Conservation (phyloP, 768 basidiomycete species). For the Trametes cubensis region DNA sequence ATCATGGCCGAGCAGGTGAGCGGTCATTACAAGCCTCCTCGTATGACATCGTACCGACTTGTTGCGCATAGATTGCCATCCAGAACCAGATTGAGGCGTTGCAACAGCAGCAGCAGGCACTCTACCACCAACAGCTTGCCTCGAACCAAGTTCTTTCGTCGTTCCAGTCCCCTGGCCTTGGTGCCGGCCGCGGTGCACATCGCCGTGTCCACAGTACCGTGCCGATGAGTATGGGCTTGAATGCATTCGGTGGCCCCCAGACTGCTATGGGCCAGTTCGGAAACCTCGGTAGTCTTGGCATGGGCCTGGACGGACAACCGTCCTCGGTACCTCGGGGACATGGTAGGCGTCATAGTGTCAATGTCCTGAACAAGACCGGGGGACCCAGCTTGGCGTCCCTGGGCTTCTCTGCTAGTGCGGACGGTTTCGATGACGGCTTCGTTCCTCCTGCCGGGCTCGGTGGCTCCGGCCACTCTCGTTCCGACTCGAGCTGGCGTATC, state of each 20-base stretch:
- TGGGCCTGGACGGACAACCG: conserved; percentile 62
- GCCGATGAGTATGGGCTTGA: conserved; percentile 56
- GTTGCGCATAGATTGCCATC: conserved; percentile 66
- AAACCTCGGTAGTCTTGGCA: conserved; percentile 51
- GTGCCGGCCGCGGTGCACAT: conserved; percentile 62
- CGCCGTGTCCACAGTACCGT: conserved; percentile 87
- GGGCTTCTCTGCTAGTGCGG: conserved; percentile 55
- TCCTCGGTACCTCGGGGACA: conserved; percentile 79
- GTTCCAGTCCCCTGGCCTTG: conserved; percentile 78
- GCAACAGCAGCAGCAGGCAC: conserved; percentile 87
- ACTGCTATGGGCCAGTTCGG: conserved; percentile 72
- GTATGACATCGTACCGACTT: not conserved
- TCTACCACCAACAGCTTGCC: conserved; percentile 89
- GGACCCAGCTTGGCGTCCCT: conserved; percentile 50
- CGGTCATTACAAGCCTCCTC: conserved; percentile 6
- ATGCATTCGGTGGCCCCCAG: conserved; percentile 47
- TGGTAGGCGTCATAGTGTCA: conserved; percentile 88
- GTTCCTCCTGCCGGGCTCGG: conserved; percentile 58
- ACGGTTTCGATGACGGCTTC: conserved; percentile 83
- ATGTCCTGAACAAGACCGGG: conserved; percentile 78
- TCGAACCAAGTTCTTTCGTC: conserved; percentile 79
- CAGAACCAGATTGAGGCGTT: conserved; percentile 90
- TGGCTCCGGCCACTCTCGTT: conserved; percentile 73
- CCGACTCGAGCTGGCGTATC: conserved; percentile 87
- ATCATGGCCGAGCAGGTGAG: conserved; percentile 95